Conservation (phyloP, 257 asterid species). For the Nicotiana sylvestris region DNA sequence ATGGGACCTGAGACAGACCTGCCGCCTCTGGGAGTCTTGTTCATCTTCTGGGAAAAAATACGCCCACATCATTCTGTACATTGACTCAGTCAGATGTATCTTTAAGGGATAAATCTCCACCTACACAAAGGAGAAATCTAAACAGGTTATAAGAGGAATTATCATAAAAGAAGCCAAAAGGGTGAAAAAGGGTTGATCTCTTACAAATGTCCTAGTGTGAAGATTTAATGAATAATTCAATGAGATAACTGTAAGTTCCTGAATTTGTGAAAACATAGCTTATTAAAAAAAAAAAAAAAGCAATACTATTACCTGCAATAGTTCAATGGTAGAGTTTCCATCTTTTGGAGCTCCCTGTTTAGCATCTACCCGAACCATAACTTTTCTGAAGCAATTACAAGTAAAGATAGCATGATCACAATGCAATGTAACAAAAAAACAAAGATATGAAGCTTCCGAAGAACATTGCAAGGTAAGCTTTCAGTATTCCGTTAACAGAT, state of each 20-base stretch:
- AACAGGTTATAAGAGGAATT: constrained; percentile 4
- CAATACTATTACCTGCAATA: constrained; percentile 61
- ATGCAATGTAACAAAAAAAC: background rate
- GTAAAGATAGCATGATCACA: background rate
- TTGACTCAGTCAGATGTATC: constrained; percentile 89
- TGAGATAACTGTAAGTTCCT: background rate
- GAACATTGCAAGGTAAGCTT: background rate
- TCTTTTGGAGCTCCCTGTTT: constrained; percentile 97
- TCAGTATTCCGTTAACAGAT: background rate
- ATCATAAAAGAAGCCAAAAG: constrained; percentile 1
- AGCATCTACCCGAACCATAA: constrained; percentile 98
- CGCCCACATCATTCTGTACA: constrained; percentile 97
- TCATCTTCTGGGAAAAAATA: constrained; percentile 98
- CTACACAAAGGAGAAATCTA: constrained; percentile 33
- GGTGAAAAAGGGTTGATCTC: background rate
- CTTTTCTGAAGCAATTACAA: constrained; percentile 54
- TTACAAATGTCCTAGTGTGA: background rate
- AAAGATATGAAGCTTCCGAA: background rate
- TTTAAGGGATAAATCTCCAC: constrained; percentile 97
- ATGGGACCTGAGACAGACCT: constrained; percentile 40
- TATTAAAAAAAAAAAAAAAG: background rate
- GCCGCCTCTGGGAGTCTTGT: constrained; percentile 97
- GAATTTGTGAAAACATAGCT: background rate
- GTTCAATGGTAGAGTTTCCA: constrained; percentile 85
- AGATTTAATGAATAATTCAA: background rate